Conservation (phyloP, 1,284 basidiomycete species). For the Acaromyces ingoldii region DNA sequence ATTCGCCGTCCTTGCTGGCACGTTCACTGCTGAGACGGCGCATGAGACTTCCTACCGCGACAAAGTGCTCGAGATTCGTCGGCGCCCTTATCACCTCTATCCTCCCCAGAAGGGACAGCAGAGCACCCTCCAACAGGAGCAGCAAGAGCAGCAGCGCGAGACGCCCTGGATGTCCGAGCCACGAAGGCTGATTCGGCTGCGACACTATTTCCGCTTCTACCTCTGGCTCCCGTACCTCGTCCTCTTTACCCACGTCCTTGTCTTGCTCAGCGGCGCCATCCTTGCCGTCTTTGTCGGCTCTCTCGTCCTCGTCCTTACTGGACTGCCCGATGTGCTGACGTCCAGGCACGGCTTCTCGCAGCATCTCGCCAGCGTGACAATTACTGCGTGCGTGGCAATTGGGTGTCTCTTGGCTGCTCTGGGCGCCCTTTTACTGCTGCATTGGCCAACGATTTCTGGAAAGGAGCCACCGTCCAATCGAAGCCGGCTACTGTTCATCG, state of each 20-base stretch:
- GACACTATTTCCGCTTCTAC: conserved; percentile 14
- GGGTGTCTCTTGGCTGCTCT: conserved; percentile 12
- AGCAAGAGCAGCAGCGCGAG: conserved; percentile 11
- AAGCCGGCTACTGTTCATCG: not conserved
- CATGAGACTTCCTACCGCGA: not conserved
- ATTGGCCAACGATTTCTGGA: not conserved
- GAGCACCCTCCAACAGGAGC: not conserved
- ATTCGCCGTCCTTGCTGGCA: not conserved
- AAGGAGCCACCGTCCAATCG: not conserved
- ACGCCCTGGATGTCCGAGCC: conserved; percentile 29
- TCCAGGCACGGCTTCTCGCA: not conserved
- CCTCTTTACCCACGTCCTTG: conserved; percentile 14
- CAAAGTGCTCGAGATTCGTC: not conserved
- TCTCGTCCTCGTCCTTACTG: conserved; percentile 15
- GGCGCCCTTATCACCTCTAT: not conserved
- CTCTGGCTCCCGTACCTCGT: conserved; percentile 14
- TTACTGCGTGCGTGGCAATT: conserved; percentile 14
- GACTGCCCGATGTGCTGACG: not conserved
- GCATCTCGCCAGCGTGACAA: not conserved
- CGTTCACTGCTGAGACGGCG: not conserved
- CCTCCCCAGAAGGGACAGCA: no score
- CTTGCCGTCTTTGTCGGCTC: conserved; percentile 13
- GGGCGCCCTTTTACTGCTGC: conserved; percentile 8
- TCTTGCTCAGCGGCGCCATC: no score
- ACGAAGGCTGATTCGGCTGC: conserved; percentile 5